Evolutionary conservation across 345 rosid genomes (phyloP), one percentile per base, ranked within the genome.

Genomic region (Schrenkiella parvula): DNA sequence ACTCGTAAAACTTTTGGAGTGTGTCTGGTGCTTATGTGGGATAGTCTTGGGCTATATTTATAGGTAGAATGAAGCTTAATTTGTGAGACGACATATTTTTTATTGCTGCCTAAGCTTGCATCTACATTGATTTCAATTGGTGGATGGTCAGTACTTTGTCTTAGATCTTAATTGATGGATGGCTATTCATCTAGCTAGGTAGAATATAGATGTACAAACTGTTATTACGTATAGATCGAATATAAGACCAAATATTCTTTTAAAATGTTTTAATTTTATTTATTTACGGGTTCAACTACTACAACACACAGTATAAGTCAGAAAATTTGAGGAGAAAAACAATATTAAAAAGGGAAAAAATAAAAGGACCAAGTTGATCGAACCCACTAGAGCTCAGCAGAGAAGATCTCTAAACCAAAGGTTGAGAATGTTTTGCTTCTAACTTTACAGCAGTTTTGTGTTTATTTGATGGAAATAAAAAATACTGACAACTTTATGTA

Each of bases 31-130:
- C 70, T 69, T 68, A 55, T 43, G 66, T 63, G 54, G 22, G 66
- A 55, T 68, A 38, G 64, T 70, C 19, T 47, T 21, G 64, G 44
- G 66, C 66, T 70, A 29, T 78, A 82, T 88, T 86, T 85, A 88
- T 88, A 90, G 66, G 71, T 64, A 25, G 43, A 74, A 70, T 75
- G 68, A 67, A 44, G 47, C 63, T 38, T 47, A 52, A 26, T 25
- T 56, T 59, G 28, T 52, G 70, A 73, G 67, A 74, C 15, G 81
- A 74, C 80, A 83, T 43, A 61, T 64, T 67, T 75, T 81, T 74
- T 64, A 75, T 55, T 69, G 84, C 80, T 79, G 77, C 77, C 77
- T 66, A 66, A 70, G 74, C 55, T 73, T 71, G 67, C 68, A 71
- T 66, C 66, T 58, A 41, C 59, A 48, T 41, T 68, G 31, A 38